Conservation (phyloP, 371 early-diverging fungal species). For the Dichotomocladium elegans region DNA sequence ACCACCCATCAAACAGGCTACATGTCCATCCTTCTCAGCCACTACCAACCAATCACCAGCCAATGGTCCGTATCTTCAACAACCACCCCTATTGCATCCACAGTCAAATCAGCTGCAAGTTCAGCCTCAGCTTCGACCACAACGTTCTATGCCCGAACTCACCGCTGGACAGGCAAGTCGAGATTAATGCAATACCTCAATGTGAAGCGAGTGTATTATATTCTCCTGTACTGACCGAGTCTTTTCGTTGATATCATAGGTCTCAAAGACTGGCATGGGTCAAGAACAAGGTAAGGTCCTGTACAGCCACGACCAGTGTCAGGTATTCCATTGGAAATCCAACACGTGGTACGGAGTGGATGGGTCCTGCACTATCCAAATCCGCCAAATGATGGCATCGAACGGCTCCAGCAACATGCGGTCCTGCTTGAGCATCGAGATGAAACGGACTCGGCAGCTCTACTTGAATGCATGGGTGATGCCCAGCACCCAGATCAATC, state of each 20-base stretch:
- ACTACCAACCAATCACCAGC: background rate
- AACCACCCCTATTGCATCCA: background rate
- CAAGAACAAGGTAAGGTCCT: constrained; percentile 11
- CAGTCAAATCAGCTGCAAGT: constrained; percentile 1
- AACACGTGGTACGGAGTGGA: constrained; percentile 46
- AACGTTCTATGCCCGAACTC: constrained; percentile 2
- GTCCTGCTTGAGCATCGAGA: constrained; percentile 29
- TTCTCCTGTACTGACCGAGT: too few relatives aligned
- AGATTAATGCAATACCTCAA: too few relatives aligned
- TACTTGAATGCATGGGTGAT: constrained; percentile 43
- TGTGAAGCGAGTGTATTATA: too few relatives aligned
- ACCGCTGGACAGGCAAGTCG: too few relatives aligned
- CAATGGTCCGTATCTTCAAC: background rate
- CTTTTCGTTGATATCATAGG: too few relatives aligned
- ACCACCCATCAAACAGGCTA: background rate
- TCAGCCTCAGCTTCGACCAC: background rate
- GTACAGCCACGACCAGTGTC: constrained; percentile 21
- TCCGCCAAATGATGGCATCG: constrained; percentile 43
- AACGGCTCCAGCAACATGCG: constrained; percentile 20
- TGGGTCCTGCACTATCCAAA: constrained; percentile 28
- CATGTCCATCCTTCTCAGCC: background rate
- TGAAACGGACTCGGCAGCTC: constrained; percentile 26
- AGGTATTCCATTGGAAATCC: constrained; percentile 45
- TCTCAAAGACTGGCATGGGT: too few relatives aligned
- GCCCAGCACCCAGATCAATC: constrained; percentile 20